A percentile compares a stretch with the other conserved stretches of the same genome.
Conservation (phyloP, 176 grass and related monocot genomes). For the Olyra latifolia region DNA sequence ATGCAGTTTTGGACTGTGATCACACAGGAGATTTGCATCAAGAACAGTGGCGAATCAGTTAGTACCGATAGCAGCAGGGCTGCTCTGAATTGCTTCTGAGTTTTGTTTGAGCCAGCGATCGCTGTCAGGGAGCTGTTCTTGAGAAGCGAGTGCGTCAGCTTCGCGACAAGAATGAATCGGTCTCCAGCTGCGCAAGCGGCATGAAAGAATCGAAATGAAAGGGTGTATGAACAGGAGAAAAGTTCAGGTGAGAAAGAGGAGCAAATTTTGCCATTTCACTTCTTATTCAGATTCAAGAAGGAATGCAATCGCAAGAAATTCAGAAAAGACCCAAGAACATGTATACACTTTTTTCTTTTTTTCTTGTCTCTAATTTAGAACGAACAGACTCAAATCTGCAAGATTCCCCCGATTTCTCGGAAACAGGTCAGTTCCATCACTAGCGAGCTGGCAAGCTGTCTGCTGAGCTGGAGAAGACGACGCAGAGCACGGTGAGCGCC, state of each 20-base stretch:
- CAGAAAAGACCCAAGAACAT: not conserved
- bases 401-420: slow-evolving; percentile 15
- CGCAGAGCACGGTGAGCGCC: slow-evolving; percentile 51
- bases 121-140: not conserved
- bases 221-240: not conserved
- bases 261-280: not conserved
- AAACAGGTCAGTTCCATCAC: not conserved
- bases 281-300: slow-evolving; percentile 33
- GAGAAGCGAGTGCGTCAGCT: not conserved
- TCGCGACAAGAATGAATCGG: not conserved
- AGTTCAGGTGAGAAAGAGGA: not conserved
- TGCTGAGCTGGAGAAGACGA: slow-evolving; percentile 34
- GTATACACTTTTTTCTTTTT: not conserved
- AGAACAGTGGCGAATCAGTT: not conserved
- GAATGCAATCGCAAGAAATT: slow-evolving; percentile 9
- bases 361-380: slow-evolving; percentile 11
- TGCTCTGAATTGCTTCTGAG: too few species aligned
- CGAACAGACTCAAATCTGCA: slow-evolving; percentile 16
- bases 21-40: not conserved
- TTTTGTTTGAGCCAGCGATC: not conserved
- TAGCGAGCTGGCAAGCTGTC: slow-evolving; percentile 24
- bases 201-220: not conserved
- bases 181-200: not conserved
- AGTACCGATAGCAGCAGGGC: too few species aligned
- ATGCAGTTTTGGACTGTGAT: not conserved